phyloP scores from a whole-genome alignment of 164 flowering plant genomes.

The Liriodendron chinense region DNA sequence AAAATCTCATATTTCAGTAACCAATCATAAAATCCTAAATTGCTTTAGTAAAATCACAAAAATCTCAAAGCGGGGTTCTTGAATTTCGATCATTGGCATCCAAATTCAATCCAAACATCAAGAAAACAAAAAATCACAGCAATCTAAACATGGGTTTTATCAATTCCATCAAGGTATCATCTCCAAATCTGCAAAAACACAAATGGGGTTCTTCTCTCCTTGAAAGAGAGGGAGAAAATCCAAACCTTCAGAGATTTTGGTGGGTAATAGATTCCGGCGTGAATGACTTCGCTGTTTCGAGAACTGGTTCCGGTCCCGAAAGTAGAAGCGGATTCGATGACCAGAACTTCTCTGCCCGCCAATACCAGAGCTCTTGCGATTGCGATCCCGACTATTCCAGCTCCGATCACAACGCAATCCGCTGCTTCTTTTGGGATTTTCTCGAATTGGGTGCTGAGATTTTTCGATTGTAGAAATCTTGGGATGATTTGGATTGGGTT shows the following conservation, averaged over 20 bases:
- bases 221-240: neutral
- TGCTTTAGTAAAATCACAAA: neutral
- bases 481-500: slow-evolving; percentile 1
- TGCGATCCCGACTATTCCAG: slow-evolving; percentile 82
- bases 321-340: slow-evolving; percentile 71
- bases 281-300: slow-evolving; percentile 87
- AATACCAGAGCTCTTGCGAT: slow-evolving; percentile 63
- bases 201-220: neutral
- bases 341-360: slow-evolving; percentile 74
- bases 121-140: neutral
- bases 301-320: slow-evolving; percentile 85
- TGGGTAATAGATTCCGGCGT: slow-evolving; percentile 87
- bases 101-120: neutral
- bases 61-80: neutral
- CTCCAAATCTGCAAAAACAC: neutral
- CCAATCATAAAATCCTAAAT: too few species aligned
- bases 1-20: too few species aligned
- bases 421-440: slow-evolving; percentile 48
- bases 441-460: slow-evolving; percentile 3
- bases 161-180: neutral
- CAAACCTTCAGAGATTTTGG: slow-evolving; percentile 65
- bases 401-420: slow-evolving; percentile 93
- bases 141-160: neutral
- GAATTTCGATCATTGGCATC: neutral
- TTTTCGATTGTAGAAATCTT: neutral